phyloP scores from a whole-genome alignment of 2,329 filamentous ascomycete genomes.

The Sodiomyces alkalinus region DNA sequence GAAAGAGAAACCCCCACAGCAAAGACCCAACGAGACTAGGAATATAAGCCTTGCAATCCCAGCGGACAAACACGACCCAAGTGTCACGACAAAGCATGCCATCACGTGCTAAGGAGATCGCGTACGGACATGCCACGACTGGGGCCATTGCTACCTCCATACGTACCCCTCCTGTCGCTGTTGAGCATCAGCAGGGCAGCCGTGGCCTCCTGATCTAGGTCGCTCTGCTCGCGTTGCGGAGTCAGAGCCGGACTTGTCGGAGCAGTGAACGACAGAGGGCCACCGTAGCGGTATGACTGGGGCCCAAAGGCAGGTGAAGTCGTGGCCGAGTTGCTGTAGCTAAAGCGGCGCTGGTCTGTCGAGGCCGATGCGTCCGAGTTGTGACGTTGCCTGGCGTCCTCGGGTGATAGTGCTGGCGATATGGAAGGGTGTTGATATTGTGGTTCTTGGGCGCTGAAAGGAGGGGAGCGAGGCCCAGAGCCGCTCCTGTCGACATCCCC shows the following conservation, averaged over 20 bases:
- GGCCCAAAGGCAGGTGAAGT: conserved; percentile 44
- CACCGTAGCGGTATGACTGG: conserved; percentile 24
- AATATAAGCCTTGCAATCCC: neutral
- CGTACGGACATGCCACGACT: conserved; percentile 38
- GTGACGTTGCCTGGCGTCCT: conserved; percentile 29
- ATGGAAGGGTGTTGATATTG: conserved; percentile 28
- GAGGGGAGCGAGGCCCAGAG: conserved; percentile 32
- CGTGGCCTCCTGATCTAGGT: conserved; percentile 63
- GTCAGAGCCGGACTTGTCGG: conserved; percentile 42
- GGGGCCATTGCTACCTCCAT: conserved; percentile 32
- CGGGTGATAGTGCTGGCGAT: conserved; percentile 34
- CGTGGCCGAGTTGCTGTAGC: conserved; percentile 28
- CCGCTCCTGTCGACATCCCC: conserved; percentile 48
- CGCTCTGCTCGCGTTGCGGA: conserved; percentile 28
- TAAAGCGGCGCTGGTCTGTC: conserved; percentile 34
- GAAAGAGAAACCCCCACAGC: too few species aligned
- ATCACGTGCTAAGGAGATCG: conserved; percentile 36
- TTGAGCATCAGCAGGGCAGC: conserved; percentile 82
- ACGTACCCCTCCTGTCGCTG: conserved; percentile 46
- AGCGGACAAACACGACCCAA: too few species aligned
- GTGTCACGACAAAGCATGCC: neutral
- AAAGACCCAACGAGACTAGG: too few species aligned
- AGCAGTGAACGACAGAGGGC: conserved; percentile 34
- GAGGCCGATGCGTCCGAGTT: conserved; percentile 39
- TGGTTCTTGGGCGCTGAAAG: conserved; percentile 18